phyloP scores from a whole-genome alignment of 805 yeast species.

The Brettanomyces naardenensis region DNA sequence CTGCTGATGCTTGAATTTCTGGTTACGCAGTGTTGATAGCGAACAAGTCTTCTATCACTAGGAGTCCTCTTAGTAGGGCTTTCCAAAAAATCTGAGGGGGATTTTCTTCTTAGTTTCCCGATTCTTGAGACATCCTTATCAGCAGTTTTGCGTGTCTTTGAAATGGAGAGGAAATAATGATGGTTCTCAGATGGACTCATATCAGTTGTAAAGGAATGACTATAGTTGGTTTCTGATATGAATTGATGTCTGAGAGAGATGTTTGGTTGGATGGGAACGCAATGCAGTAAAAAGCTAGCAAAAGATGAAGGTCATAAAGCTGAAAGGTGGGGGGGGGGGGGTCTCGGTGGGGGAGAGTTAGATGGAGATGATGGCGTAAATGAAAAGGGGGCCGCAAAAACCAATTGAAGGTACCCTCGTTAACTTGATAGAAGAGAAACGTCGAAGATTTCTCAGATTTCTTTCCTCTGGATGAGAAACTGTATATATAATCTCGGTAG shows the following conservation, averaged over 20 bases:
- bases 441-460: no score
- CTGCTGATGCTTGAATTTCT: neutral
- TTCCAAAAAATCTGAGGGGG: neutral
- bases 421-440: no score
- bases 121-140: neutral
- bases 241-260: neutral
- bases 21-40: neutral
- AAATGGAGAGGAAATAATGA: neutral
- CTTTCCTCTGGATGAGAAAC: no score
- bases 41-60: slow-evolving; percentile 3
- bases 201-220: slow-evolving; percentile 1
- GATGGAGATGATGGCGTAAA: no score
- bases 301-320: no score
- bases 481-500: no score
- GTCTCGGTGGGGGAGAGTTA: no score
- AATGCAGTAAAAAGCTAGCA: neutral
- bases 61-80: neutral
- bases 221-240: neutral
- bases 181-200: neutral
- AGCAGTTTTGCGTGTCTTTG: neutral
- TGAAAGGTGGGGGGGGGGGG: no score
- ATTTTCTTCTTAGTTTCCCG: neutral
- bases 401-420: no score
- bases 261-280: no score
- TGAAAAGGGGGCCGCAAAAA: no score